Conservation (phyloP, 2,329 filamentous ascomycete genomes). For the Cyphellophora europaea region DNA sequence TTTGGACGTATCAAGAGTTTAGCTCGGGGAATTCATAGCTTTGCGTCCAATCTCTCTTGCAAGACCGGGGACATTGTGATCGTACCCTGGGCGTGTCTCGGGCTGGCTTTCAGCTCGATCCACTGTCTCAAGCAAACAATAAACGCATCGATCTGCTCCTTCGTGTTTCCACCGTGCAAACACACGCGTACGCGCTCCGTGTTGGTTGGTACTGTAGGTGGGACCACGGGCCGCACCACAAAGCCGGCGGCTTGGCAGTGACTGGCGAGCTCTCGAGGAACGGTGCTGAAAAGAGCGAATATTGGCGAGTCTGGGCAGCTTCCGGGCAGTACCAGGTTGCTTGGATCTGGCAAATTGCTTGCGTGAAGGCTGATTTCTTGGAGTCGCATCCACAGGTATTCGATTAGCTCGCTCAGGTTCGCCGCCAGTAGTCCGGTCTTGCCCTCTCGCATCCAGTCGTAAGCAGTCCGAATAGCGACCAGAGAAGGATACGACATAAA, state of each 20-base stretch:
- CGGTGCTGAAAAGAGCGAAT: constrained; percentile 50
- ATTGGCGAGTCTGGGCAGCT: constrained; percentile 50
- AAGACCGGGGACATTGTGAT: too few species aligned
- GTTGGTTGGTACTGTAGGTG: constrained; percentile 57
- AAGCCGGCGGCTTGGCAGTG: constrained; percentile 52
- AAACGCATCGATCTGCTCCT: constrained; percentile 46
- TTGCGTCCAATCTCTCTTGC: too few species aligned
- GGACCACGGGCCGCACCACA: constrained; percentile 56
- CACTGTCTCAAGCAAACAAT: constrained; percentile 40
- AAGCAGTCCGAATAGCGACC: constrained; percentile 48
- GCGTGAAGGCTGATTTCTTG: constrained; percentile 24
- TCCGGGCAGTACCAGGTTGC: constrained; percentile 12
- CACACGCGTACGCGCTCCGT: constrained; percentile 58
- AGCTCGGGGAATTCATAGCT: too few species aligned
- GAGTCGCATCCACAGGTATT: constrained; percentile 37
- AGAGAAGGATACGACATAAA: constrained; percentile 55
- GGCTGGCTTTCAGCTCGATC: constrained; percentile 24
- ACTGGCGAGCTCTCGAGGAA: constrained; percentile 49
- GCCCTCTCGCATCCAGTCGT: constrained; percentile 46
- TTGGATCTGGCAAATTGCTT: constrained; percentile 14
- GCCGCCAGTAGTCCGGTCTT: constrained; percentile 35
- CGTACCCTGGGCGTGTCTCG: too few species aligned
- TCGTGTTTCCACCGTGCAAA: constrained; percentile 57
- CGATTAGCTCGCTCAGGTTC: constrained; percentile 40
- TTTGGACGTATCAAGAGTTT: too few species aligned